A percentile compares a stretch with the other conserved stretches of the same genome.
Conservation (phyloP, 78 protist genomes). For the Dictyostelium brefeldianum region DNA sequence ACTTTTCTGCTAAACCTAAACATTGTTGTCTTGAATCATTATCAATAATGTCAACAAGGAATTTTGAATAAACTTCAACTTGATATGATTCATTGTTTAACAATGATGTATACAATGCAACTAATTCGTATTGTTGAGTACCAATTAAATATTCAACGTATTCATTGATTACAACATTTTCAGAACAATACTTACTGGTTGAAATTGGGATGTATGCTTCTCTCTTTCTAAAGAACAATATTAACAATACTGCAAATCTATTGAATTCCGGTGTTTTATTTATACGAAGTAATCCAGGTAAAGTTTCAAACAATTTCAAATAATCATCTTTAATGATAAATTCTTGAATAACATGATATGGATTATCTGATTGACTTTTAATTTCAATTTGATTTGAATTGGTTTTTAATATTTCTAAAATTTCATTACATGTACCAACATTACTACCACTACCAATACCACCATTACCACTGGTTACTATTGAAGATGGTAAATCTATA, state of each 20-base stretch:
- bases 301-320: not conserved
- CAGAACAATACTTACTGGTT: slow-evolving; percentile 18
- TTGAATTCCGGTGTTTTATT: slow-evolving; percentile 30
- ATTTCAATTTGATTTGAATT: slow-evolving; percentile 15
- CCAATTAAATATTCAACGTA: slow-evolving; percentile 54
- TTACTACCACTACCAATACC: not conserved
- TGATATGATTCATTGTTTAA: not conserved
- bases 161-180: slow-evolving; percentile 26
- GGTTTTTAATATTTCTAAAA: slow-evolving; percentile 38
- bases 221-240: slow-evolving; percentile 56
- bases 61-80: slow-evolving; percentile 53
- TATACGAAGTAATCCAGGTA: not conserved
- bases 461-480: not conserved
- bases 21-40: slow-evolving; percentile 20
- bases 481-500: not conserved
- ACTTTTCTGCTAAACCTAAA: slow-evolving; percentile 48
- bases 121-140: slow-evolving; percentile 51
- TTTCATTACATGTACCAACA: slow-evolving; percentile 24
- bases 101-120: slow-evolving; percentile 62
- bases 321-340: slow-evolving; percentile 46
- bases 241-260: slow-evolving; percentile 43
- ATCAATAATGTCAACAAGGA: slow-evolving; percentile 44
- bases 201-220: not conserved
- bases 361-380: slow-evolving; percentile 38
- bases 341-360: slow-evolving; percentile 65